phyloP scores from a whole-genome alignment of 768 basidiomycete genomes.

The Suillus luteus region DNA sequence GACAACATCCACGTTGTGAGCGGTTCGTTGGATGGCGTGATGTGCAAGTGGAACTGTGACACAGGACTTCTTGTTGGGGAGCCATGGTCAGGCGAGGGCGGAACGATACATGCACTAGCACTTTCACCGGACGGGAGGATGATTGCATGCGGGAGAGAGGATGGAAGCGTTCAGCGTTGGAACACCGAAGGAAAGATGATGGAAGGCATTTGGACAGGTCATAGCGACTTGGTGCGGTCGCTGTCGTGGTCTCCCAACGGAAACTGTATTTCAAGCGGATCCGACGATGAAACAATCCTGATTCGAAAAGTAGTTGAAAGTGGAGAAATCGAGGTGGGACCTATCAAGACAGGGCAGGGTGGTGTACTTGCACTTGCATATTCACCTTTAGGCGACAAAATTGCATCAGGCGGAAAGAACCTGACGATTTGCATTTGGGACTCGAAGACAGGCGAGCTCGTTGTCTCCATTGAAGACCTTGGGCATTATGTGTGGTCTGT shows the following conservation, averaged over 20 bases:
- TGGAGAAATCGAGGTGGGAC: not conserved
- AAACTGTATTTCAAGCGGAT: not conserved
- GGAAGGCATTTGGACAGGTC: not conserved
- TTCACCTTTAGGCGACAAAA: not conserved
- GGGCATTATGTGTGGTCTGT: not conserved
- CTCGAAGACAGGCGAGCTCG: not conserved
- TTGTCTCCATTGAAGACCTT: not conserved
- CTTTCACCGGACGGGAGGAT: not conserved
- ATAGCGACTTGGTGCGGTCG: not conserved
- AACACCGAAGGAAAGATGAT: not conserved
- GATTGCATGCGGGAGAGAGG: not conserved
- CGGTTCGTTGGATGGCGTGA: not conserved
- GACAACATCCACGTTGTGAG: not conserved
- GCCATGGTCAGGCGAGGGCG: not conserved
- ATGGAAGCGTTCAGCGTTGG: not conserved
- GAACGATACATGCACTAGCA: not conserved
- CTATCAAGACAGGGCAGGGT: not conserved
- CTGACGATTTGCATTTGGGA: not conserved
- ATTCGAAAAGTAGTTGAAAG: not conserved
- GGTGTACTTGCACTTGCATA: not conserved
- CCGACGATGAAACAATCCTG: not conserved
- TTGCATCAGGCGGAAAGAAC: not conserved
- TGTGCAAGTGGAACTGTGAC: not conserved
- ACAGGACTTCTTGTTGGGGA: not conserved
- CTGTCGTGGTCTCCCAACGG: not conserved